These are phyloP conservation scores for Neurospora sp. DNA, from an alignment of 495 filamentous ascomycete genomes.

Conservation along the genomic window DNA sequence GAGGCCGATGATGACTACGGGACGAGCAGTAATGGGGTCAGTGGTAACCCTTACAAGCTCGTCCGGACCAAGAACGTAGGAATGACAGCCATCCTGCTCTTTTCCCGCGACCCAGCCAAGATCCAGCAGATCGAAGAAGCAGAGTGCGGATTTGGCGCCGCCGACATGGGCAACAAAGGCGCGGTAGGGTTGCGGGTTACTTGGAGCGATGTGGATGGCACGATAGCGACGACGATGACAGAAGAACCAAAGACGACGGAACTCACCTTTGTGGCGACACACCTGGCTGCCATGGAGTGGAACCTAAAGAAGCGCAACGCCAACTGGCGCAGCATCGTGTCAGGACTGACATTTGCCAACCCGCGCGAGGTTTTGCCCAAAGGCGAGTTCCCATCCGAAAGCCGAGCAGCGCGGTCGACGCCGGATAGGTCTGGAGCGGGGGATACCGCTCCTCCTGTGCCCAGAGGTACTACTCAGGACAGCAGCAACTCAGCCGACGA, in stretches of 20 bases:
- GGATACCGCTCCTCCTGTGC: background rate
- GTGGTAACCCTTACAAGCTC: constrained; percentile 32
- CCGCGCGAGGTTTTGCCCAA: constrained; percentile 20
- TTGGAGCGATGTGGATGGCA: constrained; percentile 15
- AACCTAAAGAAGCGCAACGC: constrained; percentile 59
- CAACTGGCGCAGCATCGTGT: constrained; percentile 77
- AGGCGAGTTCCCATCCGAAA: constrained; percentile 6
- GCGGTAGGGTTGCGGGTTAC: constrained; percentile 69
- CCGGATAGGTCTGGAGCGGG: constrained; percentile 16
- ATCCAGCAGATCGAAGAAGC: constrained; percentile 56
- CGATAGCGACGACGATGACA: background rate
- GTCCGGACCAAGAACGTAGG: constrained; percentile 59
- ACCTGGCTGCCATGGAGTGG: constrained; percentile 78
- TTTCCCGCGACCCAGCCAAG: constrained; percentile 46
- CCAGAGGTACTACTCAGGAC: background rate
- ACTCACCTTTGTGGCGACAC: constrained; percentile 79
- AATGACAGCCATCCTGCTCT: constrained; percentile 83
- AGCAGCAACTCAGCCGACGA: constrained; percentile 19
- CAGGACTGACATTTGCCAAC: constrained; percentile 62
- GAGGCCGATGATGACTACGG: constrained; percentile 4
- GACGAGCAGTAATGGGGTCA: background rate
- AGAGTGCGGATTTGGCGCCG: constrained; percentile 70
- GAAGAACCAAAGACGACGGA: constrained; percentile 36
- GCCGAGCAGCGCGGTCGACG: background rate
- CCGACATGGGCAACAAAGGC: constrained; percentile 90